Percentiles rank a stretch among this genome's conserved stretches.
Evolutionary conservation across 768 basidiomycete genomes (phyloP).

Genomic region (Nidula microcarpa): DNA sequence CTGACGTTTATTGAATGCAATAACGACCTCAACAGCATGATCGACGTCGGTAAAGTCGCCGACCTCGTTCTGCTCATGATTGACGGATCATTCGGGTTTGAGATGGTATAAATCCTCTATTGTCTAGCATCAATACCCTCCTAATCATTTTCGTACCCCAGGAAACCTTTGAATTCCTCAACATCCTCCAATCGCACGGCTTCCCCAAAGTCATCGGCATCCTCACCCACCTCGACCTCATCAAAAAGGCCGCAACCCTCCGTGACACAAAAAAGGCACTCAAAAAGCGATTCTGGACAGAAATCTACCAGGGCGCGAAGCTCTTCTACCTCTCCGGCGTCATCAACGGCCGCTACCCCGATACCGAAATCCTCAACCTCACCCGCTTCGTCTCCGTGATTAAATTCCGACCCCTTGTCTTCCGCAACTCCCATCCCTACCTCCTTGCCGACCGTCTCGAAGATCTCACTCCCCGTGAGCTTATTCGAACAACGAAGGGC

Average conservation of each 20-base stretch:
- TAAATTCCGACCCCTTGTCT: conserved; percentile 97
- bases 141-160: conserved; percentile 21
- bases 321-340: conserved; percentile 97
- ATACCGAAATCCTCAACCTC: conserved; percentile 93
- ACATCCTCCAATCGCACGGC: conserved; percentile 94
- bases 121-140: background rate
- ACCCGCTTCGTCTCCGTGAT: conserved; percentile 95
- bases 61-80: conserved; percentile 97
- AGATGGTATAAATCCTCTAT: conserved; percentile 71
- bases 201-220: conserved; percentile 98
- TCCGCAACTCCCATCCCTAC: conserved; percentile 94
- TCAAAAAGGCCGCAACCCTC: conserved; percentile 86
- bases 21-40: conserved; percentile 97
- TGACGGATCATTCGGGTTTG: conserved; percentile 96
- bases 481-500: conserved; percentile 70
- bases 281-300: conserved; percentile 99
- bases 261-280: conserved; percentile 89
- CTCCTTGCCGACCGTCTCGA: conserved; percentile 92
- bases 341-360: conserved; percentile 95
- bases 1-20: conserved; percentile 98
- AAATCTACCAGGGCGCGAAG: conserved; percentile 98
- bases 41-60: conserved; percentile 95
- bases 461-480: conserved; percentile 89
- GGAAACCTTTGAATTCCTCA: conserved; percentile 99
- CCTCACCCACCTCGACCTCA: conserved; percentile 93